Conservation (phyloP, 371 early-diverging fungal species). For the Umbelopsis sp. region DNA sequence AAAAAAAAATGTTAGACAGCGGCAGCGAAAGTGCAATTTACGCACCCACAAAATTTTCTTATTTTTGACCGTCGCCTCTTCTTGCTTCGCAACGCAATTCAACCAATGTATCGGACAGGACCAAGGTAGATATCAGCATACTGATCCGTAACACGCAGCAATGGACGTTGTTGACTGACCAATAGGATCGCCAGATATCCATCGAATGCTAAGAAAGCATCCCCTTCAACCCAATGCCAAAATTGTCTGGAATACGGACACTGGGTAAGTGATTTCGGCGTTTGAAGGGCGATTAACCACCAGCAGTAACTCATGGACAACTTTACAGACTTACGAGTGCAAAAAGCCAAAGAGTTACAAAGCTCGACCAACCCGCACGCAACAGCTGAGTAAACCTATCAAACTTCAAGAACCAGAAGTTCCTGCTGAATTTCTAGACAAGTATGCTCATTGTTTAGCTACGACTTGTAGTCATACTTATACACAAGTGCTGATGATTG, state of each 20-base stretch:
- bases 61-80: neutral
- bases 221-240: constrained; percentile 63
- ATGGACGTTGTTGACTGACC: neutral
- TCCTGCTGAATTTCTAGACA: constrained; percentile 55
- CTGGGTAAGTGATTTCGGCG: constrained; percentile 44
- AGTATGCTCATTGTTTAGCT: constrained; percentile 28
- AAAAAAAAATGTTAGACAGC: neutral
- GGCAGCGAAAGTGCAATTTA: neutral
- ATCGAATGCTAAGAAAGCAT: constrained; percentile 39
- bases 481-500: neutral
- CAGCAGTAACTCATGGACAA: neutral
- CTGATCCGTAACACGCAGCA: neutral
- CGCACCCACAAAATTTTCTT: neutral
- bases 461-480: neutral
- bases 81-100: neutral
- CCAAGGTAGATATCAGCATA: constrained; percentile 26
- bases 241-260: constrained; percentile 66
- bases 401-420: constrained; percentile 54
- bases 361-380: constrained; percentile 64
- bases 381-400: constrained; percentile 63
- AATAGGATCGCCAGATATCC: constrained; percentile 29
- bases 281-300: neutral
- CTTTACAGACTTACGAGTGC: constrained; percentile 60
- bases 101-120: constrained; percentile 41
- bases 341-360: constrained; percentile 56